These are phyloP conservation scores for Komagataea norvegica DNA, from an alignment of 1,139 yeast species.

Conservation along the genomic window DNA sequence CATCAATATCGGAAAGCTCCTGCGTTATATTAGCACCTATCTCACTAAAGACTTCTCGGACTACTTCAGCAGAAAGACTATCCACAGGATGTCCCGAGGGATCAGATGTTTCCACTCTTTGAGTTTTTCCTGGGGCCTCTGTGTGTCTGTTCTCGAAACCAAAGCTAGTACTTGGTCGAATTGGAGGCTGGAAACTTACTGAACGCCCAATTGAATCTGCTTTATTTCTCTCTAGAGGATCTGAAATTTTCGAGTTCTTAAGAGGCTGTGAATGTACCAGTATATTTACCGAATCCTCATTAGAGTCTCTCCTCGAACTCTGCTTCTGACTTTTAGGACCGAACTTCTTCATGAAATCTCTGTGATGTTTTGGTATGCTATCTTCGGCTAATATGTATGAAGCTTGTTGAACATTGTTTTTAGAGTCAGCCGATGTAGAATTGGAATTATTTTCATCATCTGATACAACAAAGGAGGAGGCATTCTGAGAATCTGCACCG, in stretches of 20 bases:
- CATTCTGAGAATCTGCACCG: neutral
- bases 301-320: too few relatives aligned
- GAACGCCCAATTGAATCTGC: neutral
- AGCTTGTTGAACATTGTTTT: neutral
- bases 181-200: neutral
- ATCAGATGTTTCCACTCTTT: too few relatives aligned
- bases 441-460: conserved; percentile 19
- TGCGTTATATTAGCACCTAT: conserved; percentile 21
- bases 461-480: conserved; percentile 20
- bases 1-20: conserved; percentile 26
- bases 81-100: neutral
- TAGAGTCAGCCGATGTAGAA: neutral
- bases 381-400: conserved; percentile 18
- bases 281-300: too few relatives aligned
- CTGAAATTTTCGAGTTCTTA: too few relatives aligned
- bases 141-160: neutral
- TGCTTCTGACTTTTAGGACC: neutral
- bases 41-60: neutral
- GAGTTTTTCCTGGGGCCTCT: too few relatives aligned
- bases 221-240: too few relatives aligned
- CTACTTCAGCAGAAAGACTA: neutral
- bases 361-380: conserved; percentile 17
- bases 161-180: conserved; percentile 1
- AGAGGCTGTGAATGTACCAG: too few relatives aligned
- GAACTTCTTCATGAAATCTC: conserved; percentile 9